Conservation (phyloP, 1,284 basidiomycete species). For the Ganoderma lucidum region DNA sequence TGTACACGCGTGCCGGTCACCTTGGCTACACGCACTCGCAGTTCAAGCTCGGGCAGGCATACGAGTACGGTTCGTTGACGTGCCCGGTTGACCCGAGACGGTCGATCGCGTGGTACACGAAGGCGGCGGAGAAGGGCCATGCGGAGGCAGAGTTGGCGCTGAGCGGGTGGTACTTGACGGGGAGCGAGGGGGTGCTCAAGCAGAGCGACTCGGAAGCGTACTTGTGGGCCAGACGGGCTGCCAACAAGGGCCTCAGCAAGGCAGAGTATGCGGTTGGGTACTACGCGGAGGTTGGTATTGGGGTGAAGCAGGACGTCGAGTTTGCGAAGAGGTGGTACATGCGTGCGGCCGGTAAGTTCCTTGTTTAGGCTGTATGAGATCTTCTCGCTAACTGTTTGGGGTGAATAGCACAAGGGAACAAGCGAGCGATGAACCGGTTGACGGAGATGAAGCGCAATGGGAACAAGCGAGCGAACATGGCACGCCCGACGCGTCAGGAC, state of each 20-base stretch:
- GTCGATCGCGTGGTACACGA: slow-evolving; percentile 98
- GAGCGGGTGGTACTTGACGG: slow-evolving; percentile 97
- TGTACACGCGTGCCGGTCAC: slow-evolving; percentile 93
- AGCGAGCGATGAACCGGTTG: slow-evolving; percentile 92
- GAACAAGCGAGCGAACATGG: slow-evolving; percentile 73
- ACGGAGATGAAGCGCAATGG: slow-evolving; percentile 91
- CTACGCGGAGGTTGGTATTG: slow-evolving; percentile 98
- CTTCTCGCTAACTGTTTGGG: background rate
- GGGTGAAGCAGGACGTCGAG: slow-evolving; percentile 94
- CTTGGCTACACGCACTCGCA: slow-evolving; percentile 94
- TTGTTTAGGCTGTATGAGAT: background rate
- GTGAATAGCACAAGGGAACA: slow-evolving; percentile 87
- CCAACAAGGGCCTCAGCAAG: slow-evolving; percentile 92
- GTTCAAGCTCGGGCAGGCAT: slow-evolving; percentile 95
- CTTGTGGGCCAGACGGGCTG: slow-evolving; percentile 93
- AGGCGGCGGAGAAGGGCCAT: slow-evolving; percentile 95
- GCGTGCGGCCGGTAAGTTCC: slow-evolving; percentile 88
- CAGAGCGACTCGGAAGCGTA: slow-evolving; percentile 99
- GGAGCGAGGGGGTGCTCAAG: slow-evolving; percentile 94
- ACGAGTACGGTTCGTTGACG: slow-evolving; percentile 90
- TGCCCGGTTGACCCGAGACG: slow-evolving; percentile 94
- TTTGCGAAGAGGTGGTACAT: slow-evolving; percentile 99
- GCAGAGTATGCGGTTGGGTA: slow-evolving; percentile 98
- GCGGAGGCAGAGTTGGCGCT: slow-evolving; percentile 95
- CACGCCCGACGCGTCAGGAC: slow-evolving; percentile 89